Percentiles rank a stretch among this genome's conserved stretches.
Conservation (phyloP, 148 eudicot genomes). For the Spergularia bocconei region DNA sequence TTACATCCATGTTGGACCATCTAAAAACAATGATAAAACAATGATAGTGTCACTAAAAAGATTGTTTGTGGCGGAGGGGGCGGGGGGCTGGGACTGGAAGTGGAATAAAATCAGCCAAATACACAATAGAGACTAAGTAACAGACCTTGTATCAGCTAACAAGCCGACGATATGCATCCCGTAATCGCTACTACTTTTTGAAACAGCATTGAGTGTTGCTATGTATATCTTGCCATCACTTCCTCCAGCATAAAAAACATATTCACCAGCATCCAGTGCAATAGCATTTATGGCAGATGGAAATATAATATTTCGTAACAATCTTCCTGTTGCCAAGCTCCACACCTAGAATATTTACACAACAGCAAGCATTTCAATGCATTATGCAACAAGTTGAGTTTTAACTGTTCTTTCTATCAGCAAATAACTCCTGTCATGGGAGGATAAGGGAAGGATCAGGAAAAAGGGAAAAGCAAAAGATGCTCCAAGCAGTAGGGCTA, state of each 20-base stretch:
- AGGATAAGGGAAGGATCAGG: neutral
- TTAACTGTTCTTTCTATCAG: neutral
- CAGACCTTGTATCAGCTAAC: slow-evolving; percentile 78
- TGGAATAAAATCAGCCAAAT: neutral
- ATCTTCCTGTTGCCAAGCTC: slow-evolving; percentile 67
- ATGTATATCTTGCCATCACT: slow-evolving; percentile 93
- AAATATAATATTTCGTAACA: slow-evolving; percentile 66
- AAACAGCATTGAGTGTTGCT: slow-evolving; percentile 61
- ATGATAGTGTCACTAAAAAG: too few relatives aligned
- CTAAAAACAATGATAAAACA: neutral
- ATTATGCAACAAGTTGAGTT: neutral
- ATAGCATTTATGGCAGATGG: slow-evolving; percentile 75
- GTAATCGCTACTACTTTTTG: slow-evolving; percentile 39
- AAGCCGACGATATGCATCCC: slow-evolving; percentile 76
- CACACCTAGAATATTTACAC: slow-evolving; percentile 47
- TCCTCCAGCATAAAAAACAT: slow-evolving; percentile 90
- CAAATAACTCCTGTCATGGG: neutral
- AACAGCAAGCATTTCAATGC: slow-evolving; percentile 9
- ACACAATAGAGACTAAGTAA: neutral
- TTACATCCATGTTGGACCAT: too few relatives aligned
- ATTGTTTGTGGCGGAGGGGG: too few relatives aligned
- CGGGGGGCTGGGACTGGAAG: neutral
- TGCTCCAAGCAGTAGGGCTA: neutral
- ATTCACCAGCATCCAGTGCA: slow-evolving; percentile 86
- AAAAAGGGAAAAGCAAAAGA: neutral